A percentile compares a stretch with the other conserved stretches of the same genome.
These are phyloP conservation scores for Kentomonas sorsogonicus DNA, from an alignment of 208 protist genomes.

Conservation along the genomic window DNA sequence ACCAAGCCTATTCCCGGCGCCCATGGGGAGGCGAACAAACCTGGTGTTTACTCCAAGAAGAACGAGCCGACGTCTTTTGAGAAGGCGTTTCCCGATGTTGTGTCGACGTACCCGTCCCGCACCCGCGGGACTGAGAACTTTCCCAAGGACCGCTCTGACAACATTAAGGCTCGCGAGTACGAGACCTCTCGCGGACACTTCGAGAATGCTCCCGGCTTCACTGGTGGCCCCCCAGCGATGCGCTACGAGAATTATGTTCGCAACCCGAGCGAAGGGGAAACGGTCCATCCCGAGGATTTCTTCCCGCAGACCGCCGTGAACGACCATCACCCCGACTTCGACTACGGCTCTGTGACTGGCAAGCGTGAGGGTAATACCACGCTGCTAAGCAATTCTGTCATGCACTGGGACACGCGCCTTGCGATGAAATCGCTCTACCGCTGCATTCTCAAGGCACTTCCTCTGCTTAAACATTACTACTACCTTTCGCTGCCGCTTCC, in stretches of 20 bases:
- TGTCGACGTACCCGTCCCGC: slow-evolving; percentile 31
- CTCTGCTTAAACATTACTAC: slow-evolving; percentile 88
- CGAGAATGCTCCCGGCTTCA: slow-evolving; percentile 76
- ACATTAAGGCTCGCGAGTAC: slow-evolving; percentile 71
- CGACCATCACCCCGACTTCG: slow-evolving; percentile 74
- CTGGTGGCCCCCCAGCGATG: slow-evolving; percentile 69
- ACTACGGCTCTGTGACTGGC: slow-evolving; percentile 70
- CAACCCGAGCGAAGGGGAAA: slow-evolving; percentile 45
- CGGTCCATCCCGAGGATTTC: slow-evolving; percentile 58
- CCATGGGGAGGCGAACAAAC: slow-evolving; percentile 53
- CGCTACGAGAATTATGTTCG: slow-evolving; percentile 75
- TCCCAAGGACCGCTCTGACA: slow-evolving; percentile 56
- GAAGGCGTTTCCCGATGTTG: slow-evolving; percentile 41
- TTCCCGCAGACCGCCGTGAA: slow-evolving; percentile 49
- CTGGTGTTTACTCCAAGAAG: slow-evolving; percentile 49
- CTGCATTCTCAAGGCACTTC: slow-evolving; percentile 67
- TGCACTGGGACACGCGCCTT: slow-evolving; percentile 68
- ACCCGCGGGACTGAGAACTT: slow-evolving; percentile 24
- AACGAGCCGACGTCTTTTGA: slow-evolving; percentile 57
- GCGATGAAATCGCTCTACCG: slow-evolving; percentile 79
- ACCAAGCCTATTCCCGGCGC: slow-evolving; percentile 16
- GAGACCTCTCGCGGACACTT: slow-evolving; percentile 78
- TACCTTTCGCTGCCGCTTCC: slow-evolving; percentile 72
- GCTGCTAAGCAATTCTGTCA: slow-evolving; percentile 47
- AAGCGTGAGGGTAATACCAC: slow-evolving; percentile 73